A percentile compares a stretch with the other conserved stretches of the same genome.
Evolutionary conservation across 2,329 filamentous ascomycete species (phyloP).

Genomic region (Stenocarpella maydis): DNA sequence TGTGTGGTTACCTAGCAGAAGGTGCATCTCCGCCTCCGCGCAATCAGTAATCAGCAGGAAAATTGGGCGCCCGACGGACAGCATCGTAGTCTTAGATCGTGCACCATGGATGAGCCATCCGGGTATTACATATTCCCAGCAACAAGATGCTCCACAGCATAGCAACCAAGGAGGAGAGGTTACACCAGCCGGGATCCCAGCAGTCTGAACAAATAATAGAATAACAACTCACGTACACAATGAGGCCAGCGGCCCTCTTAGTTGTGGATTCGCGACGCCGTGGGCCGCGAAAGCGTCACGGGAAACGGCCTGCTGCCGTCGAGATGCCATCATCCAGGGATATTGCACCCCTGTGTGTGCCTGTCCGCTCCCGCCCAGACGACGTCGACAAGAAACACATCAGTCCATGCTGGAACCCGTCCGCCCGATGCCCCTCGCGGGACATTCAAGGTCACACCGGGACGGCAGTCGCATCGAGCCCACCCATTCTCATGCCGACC

Average conservation of each 20-base stretch:
- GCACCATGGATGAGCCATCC: not conserved
- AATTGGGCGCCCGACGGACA: too few species aligned
- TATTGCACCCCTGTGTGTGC: too few species aligned
- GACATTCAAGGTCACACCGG: not conserved
- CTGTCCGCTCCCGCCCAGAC: slow-evolving; percentile 5
- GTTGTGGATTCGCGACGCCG: too few species aligned
- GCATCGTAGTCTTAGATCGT: not conserved
- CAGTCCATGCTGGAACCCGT: not conserved
- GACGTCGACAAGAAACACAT: slow-evolving; percentile 3
- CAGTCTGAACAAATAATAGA: too few species aligned
- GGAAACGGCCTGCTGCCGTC: slow-evolving; percentile 5
- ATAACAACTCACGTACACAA: too few species aligned
- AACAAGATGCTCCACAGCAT: not conserved
- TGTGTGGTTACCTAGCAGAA: not conserved
- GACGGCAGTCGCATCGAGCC: not conserved
- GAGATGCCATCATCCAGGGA: not conserved
- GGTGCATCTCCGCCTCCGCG: not conserved
- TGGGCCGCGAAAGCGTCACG: not conserved
- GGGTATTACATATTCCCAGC: not conserved
- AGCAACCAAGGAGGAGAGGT: too few species aligned
- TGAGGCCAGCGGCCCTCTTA: too few species aligned
- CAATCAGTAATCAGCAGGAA: not conserved
- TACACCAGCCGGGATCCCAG: not conserved
- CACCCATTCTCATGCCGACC: not conserved
- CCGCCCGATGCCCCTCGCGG: too few species aligned